These are phyloP conservation scores for Sporormia fimetaria DNA, from an alignment of 495 filamentous ascomycete species.

Conservation along the genomic window DNA sequence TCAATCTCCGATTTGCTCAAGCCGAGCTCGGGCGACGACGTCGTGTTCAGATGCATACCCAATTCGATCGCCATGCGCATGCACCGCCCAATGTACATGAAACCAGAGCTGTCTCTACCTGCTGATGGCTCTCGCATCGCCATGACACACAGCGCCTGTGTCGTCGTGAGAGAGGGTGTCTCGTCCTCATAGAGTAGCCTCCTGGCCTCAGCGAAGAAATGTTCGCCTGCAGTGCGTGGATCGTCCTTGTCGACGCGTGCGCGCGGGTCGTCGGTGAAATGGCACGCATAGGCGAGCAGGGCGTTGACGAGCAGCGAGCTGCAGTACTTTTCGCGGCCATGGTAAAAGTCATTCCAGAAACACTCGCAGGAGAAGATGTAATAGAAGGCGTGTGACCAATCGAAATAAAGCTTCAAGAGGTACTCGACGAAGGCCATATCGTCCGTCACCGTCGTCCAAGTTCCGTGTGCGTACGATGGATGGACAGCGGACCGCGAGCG, in stretches of 20 bases:
- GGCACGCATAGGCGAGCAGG: constrained; percentile 58
- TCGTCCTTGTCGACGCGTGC: constrained; percentile 51
- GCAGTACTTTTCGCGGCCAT: constrained; percentile 49
- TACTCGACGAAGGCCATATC: constrained; percentile 50
- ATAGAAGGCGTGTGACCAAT: constrained; percentile 70
- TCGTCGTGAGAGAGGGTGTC: constrained; percentile 53
- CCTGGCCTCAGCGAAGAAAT: constrained; percentile 60
- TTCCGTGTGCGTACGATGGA: too few species aligned
- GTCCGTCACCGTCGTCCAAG: constrained; percentile 51
- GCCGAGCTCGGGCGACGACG: constrained; percentile 30
- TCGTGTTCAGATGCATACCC: constrained; percentile 44
- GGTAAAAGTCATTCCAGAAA: constrained; percentile 54
- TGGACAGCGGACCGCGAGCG: not conserved
- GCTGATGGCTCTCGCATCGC: constrained; percentile 29
- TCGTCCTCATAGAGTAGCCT: constrained; percentile 48
- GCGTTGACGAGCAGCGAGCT: constrained; percentile 67
- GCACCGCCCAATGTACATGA: constrained; percentile 55
- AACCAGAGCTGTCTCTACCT: constrained; percentile 48
- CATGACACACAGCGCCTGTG: constrained; percentile 71
- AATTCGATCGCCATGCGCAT: constrained; percentile 56
- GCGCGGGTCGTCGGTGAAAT: constrained; percentile 55
- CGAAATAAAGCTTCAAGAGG: constrained; percentile 61
- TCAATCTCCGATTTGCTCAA: constrained; percentile 39
- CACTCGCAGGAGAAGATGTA: constrained; percentile 59
- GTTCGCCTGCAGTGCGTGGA: constrained; percentile 53